Conservation (phyloP, 306 rosid genomes). For the Malus domestica region DNA sequence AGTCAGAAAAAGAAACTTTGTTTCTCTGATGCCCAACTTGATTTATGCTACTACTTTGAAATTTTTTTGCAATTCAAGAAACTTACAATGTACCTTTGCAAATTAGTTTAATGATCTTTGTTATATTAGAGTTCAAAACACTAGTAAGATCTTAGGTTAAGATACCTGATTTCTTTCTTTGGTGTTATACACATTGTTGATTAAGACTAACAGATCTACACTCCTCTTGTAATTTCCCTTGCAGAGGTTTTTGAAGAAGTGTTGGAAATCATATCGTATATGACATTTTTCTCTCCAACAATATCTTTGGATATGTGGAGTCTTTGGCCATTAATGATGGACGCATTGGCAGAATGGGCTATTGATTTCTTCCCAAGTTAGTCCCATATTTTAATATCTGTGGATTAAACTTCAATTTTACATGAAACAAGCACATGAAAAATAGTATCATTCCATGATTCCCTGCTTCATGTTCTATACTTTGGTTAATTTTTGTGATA, state of each 20-base stretch:
- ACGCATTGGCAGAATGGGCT: constrained; percentile 89
- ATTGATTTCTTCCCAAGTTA: constrained; percentile 87
- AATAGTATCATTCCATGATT: background rate
- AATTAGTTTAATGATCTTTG: background rate
- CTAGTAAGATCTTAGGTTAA: background rate
- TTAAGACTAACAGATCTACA: background rate
- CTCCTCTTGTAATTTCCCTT: constrained; percentile 3
- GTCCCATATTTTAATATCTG: constrained; percentile 2
- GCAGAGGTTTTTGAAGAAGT: constrained; percentile 99
- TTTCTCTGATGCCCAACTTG: background rate
- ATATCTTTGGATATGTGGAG: constrained; percentile 94
- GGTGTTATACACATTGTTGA: background rate
- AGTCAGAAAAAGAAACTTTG: background rate
- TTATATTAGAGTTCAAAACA: background rate
- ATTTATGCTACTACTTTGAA: background rate
- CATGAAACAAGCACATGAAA: background rate
- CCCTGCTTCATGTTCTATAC: background rate
- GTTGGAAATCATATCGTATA: constrained; percentile 88
- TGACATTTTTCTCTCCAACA: constrained; percentile 90
- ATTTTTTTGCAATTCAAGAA: background rate
- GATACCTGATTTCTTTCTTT: background rate
- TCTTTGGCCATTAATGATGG: constrained; percentile 98
- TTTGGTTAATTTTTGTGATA: background rate
- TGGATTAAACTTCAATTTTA: background rate
- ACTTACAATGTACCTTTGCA: background rate